These are phyloP conservation scores for Camptophora hylomeconis DNA, from an alignment of 2,329 filamentous ascomycete species.

Conservation along the genomic window DNA sequence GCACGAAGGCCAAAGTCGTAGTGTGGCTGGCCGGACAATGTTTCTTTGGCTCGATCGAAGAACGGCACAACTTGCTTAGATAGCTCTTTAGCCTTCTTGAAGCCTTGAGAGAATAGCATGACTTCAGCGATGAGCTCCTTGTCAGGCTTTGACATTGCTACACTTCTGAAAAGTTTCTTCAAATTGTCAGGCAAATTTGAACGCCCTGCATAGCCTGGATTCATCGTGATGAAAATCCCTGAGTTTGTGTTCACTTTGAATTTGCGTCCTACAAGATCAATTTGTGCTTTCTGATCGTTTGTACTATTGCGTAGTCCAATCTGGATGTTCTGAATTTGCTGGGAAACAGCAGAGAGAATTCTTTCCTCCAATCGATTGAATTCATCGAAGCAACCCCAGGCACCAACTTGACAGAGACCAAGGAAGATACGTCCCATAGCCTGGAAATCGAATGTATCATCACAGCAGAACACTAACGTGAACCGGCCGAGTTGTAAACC, in stretches of 20 bases:
- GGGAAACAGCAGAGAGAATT: conserved; percentile 93
- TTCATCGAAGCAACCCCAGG: conserved; percentile 99
- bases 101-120: conserved; percentile 99
- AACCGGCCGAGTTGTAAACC: conserved; percentile 94
- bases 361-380: conserved; percentile 98
- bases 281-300: conserved; percentile 72
- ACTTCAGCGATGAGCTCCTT: conserved; percentile 99
- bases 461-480: conserved; percentile 97
- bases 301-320: conserved; percentile 77
- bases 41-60: conserved; percentile 76
- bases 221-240: conserved; percentile 99
- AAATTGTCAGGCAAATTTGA: conserved; percentile 97
- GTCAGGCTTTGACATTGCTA: conserved; percentile 99
- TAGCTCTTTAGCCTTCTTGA: conserved; percentile 86
- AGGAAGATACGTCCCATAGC: conserved; percentile 99
- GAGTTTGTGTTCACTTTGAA: conserved; percentile 84
- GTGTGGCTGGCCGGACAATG: conserved; percentile 88
- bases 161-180: conserved; percentile 98
- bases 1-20: conserved; percentile 98
- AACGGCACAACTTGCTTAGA: conserved; percentile 96
- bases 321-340: conserved; percentile 99
- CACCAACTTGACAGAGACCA: conserved; percentile 96
- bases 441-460: conserved; percentile 99
- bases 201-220: conserved; percentile 93
- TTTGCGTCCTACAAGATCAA: conserved; percentile 86